Percentiles rank a stretch among this genome's conserved stretches.
These are phyloP conservation scores for Hemileccinum impolitum DNA, from an alignment of 768 basidiomycete genomes.

Conservation along the genomic window DNA sequence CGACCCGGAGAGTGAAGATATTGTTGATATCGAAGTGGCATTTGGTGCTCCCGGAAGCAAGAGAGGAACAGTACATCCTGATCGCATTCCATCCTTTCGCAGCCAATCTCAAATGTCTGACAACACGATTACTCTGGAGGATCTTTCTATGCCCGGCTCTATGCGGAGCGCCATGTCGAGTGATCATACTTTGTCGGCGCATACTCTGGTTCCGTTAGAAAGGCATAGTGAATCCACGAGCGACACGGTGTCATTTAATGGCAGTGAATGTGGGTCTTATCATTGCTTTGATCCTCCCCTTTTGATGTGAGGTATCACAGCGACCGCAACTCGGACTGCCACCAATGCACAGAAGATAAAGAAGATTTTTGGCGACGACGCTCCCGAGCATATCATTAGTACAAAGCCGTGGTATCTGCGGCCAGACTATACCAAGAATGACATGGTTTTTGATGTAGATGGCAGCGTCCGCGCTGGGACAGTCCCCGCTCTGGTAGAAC, in stretches of 20 bases:
- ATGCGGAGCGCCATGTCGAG: constrained; percentile 19
- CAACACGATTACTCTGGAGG: constrained; percentile 31
- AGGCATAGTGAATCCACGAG: constrained; percentile 16
- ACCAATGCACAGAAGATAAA: constrained; percentile 54
- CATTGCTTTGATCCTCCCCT: not conserved
- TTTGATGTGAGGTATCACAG: constrained; percentile 11
- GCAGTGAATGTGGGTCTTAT: constrained; percentile 22
- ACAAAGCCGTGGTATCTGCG: constrained; percentile 81
- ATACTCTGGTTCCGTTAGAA: constrained; percentile 26
- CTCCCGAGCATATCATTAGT: constrained; percentile 44
- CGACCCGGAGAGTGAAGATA: constrained; percentile 45
- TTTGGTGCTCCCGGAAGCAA: constrained; percentile 40
- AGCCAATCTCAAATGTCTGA: constrained; percentile 35
- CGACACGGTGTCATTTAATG: constrained; percentile 21
- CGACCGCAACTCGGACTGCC: constrained; percentile 20
- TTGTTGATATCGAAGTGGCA: constrained; percentile 57
- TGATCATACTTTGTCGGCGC: constrained; percentile 24
- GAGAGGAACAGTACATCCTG: constrained; percentile 18
- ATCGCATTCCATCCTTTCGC: constrained; percentile 28
- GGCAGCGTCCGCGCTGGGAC: constrained; percentile 85
- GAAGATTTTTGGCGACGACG: constrained; percentile 63
- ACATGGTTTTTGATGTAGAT: constrained; percentile 84
- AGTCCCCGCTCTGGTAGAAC: constrained; percentile 79
- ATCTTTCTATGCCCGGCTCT: constrained; percentile 21
- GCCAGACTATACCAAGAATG: constrained; percentile 71